These are phyloP conservation scores for Solanum arcanum DNA, from an alignment of 257 asterid species.

Conservation along the genomic window DNA sequence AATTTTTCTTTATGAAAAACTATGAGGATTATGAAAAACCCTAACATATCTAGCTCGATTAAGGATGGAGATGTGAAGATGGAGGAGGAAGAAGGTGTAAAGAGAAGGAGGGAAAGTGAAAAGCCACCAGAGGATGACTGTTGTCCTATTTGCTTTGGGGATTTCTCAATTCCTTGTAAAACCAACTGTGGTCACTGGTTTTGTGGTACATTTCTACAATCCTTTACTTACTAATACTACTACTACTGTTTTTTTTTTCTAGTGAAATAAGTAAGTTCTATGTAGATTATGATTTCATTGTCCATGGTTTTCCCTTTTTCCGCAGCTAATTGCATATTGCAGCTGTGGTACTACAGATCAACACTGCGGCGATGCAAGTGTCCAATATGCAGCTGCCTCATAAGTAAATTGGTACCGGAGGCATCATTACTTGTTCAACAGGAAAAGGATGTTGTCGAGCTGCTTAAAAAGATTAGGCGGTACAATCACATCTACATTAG, in stretches of 20 bases:
- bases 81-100: background rate
- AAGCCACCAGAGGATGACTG: constrained; percentile 42
- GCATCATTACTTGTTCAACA: constrained; percentile 9
- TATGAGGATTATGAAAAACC: background rate
- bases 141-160: constrained; percentile 58
- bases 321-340: constrained; percentile 48
- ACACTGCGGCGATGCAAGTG: constrained; percentile 47
- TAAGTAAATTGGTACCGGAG: constrained; percentile 35
- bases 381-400: constrained; percentile 42
- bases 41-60: background rate
- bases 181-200: constrained; percentile 64
- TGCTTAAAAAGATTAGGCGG: constrained; percentile 25
- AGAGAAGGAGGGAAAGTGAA: background rate
- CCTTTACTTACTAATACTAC: background rate
- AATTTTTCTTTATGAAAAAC: background rate
- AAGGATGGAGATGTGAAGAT: background rate
- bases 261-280: background rate
- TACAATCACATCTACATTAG: constrained; percentile 39
- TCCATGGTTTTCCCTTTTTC: background rate
- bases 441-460: constrained; percentile 18
- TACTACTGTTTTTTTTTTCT: background rate
- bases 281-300: background rate
- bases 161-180: constrained; percentile 37
- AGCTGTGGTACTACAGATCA: constrained; percentile 44
- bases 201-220: constrained; percentile 21